These are phyloP conservation scores for Harringtonia lauricola DNA, from an alignment of 2,329 filamentous ascomycete genomes.

Conservation along the genomic window DNA sequence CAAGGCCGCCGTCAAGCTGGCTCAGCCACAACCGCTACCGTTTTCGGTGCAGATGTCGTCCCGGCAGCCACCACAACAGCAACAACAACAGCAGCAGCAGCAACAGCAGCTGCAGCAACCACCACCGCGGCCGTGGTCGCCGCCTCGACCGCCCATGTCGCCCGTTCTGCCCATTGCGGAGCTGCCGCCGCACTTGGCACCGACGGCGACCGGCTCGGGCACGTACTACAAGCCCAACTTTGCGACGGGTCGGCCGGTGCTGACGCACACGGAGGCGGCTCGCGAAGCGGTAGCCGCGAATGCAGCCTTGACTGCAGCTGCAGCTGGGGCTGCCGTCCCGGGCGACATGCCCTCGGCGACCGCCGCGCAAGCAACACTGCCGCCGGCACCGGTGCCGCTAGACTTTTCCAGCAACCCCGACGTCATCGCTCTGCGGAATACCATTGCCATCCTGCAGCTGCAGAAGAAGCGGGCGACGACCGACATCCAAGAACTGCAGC, in stretches of 20 bases:
- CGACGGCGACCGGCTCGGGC: constrained; percentile 20
- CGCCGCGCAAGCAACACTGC: constrained; percentile 13
- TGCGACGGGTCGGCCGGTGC: constrained; percentile 7
- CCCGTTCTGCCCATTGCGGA: constrained; percentile 35
- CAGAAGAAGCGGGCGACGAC: constrained; percentile 68
- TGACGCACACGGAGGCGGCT: constrained; percentile 9
- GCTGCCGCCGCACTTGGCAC: constrained; percentile 21
- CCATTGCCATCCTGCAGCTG: constrained; percentile 77
- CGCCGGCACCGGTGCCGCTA: constrained; percentile 40
- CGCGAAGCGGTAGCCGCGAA: constrained; percentile 5
- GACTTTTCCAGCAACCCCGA: constrained; percentile 64
- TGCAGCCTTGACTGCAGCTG: background rate
- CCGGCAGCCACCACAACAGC: background rate
- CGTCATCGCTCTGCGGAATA: constrained; percentile 73
- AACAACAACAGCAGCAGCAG: background rate
- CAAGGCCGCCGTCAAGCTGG: background rate
- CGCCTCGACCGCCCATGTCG: constrained; percentile 38
- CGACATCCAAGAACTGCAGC: constrained; percentile 61
- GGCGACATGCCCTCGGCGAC: background rate
- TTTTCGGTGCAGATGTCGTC: too few relatives aligned
- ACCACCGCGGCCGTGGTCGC: constrained; percentile 27
- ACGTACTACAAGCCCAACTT: constrained; percentile 13
- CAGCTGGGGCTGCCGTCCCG: background rate
- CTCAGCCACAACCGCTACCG: too few relatives aligned
- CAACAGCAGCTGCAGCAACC: constrained; percentile 3